phyloP scores from a whole-genome alignment of 2,329 filamentous ascomycete genomes.

The Fusarium torreyae region DNA sequence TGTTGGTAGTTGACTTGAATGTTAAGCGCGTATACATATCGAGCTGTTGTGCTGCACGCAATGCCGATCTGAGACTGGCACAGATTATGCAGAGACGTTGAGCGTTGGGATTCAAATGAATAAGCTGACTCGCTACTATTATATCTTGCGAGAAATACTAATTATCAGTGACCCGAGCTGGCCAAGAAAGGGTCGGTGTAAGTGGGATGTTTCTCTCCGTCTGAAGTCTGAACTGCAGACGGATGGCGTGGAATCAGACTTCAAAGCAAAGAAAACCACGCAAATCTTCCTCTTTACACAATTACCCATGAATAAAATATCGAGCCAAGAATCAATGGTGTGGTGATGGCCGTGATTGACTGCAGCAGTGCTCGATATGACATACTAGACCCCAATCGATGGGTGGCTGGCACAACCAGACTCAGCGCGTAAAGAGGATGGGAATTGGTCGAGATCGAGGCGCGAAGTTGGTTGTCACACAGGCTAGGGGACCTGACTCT shows the following conservation, averaged over 20 bases:
- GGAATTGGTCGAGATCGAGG: conserved; percentile 40
- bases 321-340: conserved; percentile 46
- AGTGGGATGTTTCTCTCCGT: conserved; percentile 40
- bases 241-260: conserved; percentile 27
- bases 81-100: conserved; percentile 1
- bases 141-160: conserved; percentile 13
- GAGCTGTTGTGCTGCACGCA: neutral
- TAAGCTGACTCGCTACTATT: conserved; percentile 18
- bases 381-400: conserved; percentile 28
- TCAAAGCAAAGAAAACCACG: conserved; percentile 19
- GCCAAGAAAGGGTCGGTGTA: conserved; percentile 35
- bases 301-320: conserved; percentile 21
- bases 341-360: conserved; percentile 43
- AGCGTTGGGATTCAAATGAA: conserved; percentile 16
- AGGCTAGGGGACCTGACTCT: conserved; percentile 26
- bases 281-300: conserved; percentile 22
- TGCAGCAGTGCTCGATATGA: conserved; percentile 44
- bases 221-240: conserved; percentile 7
- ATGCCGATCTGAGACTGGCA: conserved; percentile 19
- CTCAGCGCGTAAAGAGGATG: conserved; percentile 48
- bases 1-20: conserved; percentile 10
- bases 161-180: neutral
- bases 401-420: conserved; percentile 42
- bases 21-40: conserved; percentile 13
- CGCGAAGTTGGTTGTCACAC: conserved; percentile 35